A percentile compares a stretch with the other conserved stretches of the same genome.
phyloP scores from a whole-genome alignment of 148 eudicot species.

The Dianthus caryophyllus region DNA sequence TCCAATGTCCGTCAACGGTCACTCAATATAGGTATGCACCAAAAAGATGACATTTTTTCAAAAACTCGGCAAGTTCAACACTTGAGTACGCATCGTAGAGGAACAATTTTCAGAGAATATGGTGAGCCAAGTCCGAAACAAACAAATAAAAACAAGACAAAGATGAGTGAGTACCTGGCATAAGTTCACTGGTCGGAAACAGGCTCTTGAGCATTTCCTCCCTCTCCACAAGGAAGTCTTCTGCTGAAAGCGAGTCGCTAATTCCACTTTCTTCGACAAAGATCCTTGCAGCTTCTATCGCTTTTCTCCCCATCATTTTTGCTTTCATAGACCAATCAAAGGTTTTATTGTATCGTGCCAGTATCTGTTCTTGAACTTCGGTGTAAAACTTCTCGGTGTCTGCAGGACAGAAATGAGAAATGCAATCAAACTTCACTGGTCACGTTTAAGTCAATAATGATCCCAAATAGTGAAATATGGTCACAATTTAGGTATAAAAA shows the following conservation, averaged over 20 bases:
- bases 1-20: no score
- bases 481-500: no score
- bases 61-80: no score
- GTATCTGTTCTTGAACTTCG: constrained; percentile 80
- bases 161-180: constrained; percentile 72
- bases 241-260: constrained; percentile 73
- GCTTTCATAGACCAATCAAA: constrained; percentile 98
- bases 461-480: no score
- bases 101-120: not conserved
- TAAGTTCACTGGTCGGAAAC: constrained; percentile 86
- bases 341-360: constrained; percentile 80
- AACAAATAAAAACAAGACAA: not conserved
- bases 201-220: constrained; percentile 65
- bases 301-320: constrained; percentile 97
- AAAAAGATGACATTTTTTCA: no score
- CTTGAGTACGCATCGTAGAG: no score
- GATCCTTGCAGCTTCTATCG: constrained; percentile 84
- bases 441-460: no score
- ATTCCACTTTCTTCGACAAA: constrained; percentile 93
- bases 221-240: constrained; percentile 82
- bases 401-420: constrained; percentile 24
- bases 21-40: no score
- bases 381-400: constrained; percentile 93
- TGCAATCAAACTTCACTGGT: no score
- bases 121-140: not conserved